A percentile compares a stretch with the other conserved stretches of the same genome.
Conservation (phyloP, 164 flowering plant species). For the Magnolia sinica region DNA sequence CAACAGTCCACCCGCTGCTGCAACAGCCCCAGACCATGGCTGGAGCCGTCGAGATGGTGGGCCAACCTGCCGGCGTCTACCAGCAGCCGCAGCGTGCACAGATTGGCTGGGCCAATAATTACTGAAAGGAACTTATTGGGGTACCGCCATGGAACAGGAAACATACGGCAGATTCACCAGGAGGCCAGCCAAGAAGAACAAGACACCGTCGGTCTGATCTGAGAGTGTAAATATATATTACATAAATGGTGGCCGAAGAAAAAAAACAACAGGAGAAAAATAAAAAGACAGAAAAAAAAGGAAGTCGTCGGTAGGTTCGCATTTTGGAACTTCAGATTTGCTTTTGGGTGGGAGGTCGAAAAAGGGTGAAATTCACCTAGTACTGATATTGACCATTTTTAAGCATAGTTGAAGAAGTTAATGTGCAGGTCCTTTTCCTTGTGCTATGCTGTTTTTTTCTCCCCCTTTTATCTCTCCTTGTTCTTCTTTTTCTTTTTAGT, state of each 20-base stretch:
- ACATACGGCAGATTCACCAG: conserved; percentile 5
- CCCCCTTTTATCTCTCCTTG: conserved; percentile 13
- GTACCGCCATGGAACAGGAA: not conserved
- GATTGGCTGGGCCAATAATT: conserved; percentile 77
- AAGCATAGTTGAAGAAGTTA: conserved; percentile 24
- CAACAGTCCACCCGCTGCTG: conserved; percentile 60
- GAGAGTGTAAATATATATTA: conserved; percentile 34
- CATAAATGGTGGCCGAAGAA: conserved; percentile 5
- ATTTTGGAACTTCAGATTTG: conserved; percentile 15
- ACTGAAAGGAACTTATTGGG: conserved; percentile 32
- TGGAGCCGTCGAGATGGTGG: conserved; percentile 68
- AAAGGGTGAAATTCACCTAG: conserved; percentile 27
- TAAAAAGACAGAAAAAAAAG: too few species aligned
- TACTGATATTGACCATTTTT: conserved; percentile 33
- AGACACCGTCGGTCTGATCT: conserved; percentile 13
- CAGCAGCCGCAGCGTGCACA: conserved; percentile 83
- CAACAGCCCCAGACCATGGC: conserved; percentile 78
- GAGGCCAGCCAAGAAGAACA: conserved; percentile 7
- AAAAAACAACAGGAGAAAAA: not conserved
- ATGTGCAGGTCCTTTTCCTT: conserved; percentile 31
- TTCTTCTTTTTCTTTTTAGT: conserved; percentile 10
- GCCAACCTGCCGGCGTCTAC: conserved; percentile 58
- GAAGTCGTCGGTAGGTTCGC: not conserved
- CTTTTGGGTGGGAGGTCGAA: conserved; percentile 19
- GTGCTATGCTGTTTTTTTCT: not conserved